Evolutionary conservation across 1,139 yeast genomes (phyloP).

Genomic region (Magnusiomyces tetraspermus): DNA sequence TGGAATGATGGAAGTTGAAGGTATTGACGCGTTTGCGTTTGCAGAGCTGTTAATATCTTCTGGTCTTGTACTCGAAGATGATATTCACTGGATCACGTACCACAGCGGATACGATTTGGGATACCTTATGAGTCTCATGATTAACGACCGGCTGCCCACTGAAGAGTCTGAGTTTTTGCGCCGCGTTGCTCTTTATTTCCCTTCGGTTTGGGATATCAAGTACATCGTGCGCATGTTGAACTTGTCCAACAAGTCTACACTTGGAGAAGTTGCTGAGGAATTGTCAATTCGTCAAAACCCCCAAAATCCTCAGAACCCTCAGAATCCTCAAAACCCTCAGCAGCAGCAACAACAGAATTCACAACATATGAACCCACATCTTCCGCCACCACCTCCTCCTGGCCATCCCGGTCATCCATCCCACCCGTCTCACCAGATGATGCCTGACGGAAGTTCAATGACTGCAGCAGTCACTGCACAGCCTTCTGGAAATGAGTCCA

Average conservation of each 20-base stretch:
- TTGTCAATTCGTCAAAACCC: slow-evolving; percentile 27
- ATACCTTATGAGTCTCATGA: slow-evolving; percentile 66
- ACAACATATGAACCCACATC: too few species aligned
- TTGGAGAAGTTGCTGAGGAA: slow-evolving; percentile 42
- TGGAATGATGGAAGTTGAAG: slow-evolving; percentile 62
- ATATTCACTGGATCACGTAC: slow-evolving; percentile 81
- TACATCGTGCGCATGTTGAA: slow-evolving; percentile 48
- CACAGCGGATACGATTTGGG: slow-evolving; percentile 92
- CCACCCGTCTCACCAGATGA: not conserved
- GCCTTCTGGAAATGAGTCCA: slow-evolving; percentile 45
- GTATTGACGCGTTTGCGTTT: slow-evolving; percentile 71
- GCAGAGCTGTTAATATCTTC: slow-evolving; percentile 80
- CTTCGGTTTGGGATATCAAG: slow-evolving; percentile 77
- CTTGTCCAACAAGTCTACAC: slow-evolving; percentile 32
- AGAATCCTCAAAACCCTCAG: too few species aligned
- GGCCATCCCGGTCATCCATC: too few species aligned
- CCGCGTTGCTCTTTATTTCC: slow-evolving; percentile 67
- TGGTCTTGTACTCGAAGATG: slow-evolving; percentile 66
- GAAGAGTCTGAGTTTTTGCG: slow-evolving; percentile 71
- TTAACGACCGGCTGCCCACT: slow-evolving; percentile 68
- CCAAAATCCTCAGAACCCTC: not conserved
- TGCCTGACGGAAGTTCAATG: not conserved
- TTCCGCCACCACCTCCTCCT: not conserved
- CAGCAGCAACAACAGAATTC: too few species aligned
- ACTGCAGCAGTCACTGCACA: slow-evolving; percentile 21